A percentile compares a stretch with the other conserved stretches of the same genome.
phyloP scores from a whole-genome alignment of 768 basidiomycete species.

The Trametopsis cervina region DNA sequence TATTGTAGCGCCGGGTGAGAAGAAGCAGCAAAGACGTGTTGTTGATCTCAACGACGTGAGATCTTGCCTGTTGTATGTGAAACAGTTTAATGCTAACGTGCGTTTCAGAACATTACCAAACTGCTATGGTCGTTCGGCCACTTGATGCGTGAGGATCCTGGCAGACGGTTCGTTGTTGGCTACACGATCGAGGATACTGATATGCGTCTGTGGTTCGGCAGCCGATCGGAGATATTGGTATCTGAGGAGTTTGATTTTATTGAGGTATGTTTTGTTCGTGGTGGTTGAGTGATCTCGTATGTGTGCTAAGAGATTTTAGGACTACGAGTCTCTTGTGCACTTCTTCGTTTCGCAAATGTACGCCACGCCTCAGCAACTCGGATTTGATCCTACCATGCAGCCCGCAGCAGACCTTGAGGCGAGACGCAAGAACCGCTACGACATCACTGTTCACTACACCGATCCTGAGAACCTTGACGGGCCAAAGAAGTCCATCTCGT shows the following conservation, averaged over 20 bases:
- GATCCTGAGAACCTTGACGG: too few relatives aligned
- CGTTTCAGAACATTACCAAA: slow-evolving; percentile 15
- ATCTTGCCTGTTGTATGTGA: background rate
- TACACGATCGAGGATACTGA: slow-evolving; percentile 21
- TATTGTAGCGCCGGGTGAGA: background rate
- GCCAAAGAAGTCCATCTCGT: background rate
- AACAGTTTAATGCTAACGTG: too few relatives aligned
- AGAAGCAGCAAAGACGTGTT: background rate
- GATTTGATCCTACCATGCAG: background rate
- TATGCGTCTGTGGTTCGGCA: slow-evolving; percentile 24
- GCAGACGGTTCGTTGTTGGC: slow-evolving; percentile 21
- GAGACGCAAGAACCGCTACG: background rate
- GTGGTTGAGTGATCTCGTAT: background rate
- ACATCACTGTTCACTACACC: background rate
- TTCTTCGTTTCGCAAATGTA: background rate
- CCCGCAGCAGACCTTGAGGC: background rate
- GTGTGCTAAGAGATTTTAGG: background rate
- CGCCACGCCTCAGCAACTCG: background rate
- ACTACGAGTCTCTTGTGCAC: background rate
- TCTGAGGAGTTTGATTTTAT: too few relatives aligned
- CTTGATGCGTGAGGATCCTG: slow-evolving; percentile 23
- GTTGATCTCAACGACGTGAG: background rate
- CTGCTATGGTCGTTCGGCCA: slow-evolving; percentile 22
- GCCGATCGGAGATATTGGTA: slow-evolving; percentile 18
- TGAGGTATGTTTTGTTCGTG: too few relatives aligned